These are phyloP conservation scores for Paecilomyces sp. DNA, from an alignment of 2,329 filamentous ascomycete species.

Conservation along the genomic window DNA sequence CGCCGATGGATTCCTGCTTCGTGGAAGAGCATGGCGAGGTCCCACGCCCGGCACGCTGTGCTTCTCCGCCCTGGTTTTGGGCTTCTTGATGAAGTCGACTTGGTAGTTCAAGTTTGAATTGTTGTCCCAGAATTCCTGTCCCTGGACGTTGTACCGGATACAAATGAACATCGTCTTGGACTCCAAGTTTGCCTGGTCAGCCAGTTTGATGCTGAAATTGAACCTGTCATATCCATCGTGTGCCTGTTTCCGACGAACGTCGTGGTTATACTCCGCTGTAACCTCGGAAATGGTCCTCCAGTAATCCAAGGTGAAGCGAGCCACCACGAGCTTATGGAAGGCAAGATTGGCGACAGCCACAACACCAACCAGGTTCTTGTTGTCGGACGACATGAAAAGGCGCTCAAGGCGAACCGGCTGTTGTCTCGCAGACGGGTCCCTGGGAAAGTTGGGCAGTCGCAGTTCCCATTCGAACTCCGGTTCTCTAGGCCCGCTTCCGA, in stretches of 20 bases:
- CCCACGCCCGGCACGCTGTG: conserved; percentile 44
- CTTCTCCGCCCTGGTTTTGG: conserved; percentile 49
- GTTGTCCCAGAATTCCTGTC: conserved; percentile 92
- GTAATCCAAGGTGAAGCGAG: conserved; percentile 91
- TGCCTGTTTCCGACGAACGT: conserved; percentile 59
- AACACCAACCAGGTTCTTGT: conserved; percentile 76
- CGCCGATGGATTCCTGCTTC: conserved; percentile 55
- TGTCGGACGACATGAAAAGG: conserved; percentile 79
- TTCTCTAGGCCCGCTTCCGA: conserved; percentile 45
- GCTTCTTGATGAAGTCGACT: conserved; percentile 82
- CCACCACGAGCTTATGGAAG: conserved; percentile 83
- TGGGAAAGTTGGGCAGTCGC: conserved; percentile 73
- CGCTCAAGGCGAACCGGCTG: conserved; percentile 69
- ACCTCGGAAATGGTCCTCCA: conserved; percentile 99
- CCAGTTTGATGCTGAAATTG: conserved; percentile 86
- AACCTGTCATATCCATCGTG: conserved; percentile 75
- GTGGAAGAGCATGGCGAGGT: conserved; percentile 53
- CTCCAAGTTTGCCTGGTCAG: conserved; percentile 85
- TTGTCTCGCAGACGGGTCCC: conserved; percentile 56
- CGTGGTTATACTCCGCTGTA: conserved; percentile 75
- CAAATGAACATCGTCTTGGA: conserved; percentile 90
- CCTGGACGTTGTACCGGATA: conserved; percentile 76
- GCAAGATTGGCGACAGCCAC: conserved; percentile 81
- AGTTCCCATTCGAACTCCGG: conserved; percentile 81
- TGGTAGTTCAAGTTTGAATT: conserved; percentile 84